Evolutionary conservation across 371 early-diverging fungal species (phyloP).

Genomic region (Lichtheimia ornata): DNA sequence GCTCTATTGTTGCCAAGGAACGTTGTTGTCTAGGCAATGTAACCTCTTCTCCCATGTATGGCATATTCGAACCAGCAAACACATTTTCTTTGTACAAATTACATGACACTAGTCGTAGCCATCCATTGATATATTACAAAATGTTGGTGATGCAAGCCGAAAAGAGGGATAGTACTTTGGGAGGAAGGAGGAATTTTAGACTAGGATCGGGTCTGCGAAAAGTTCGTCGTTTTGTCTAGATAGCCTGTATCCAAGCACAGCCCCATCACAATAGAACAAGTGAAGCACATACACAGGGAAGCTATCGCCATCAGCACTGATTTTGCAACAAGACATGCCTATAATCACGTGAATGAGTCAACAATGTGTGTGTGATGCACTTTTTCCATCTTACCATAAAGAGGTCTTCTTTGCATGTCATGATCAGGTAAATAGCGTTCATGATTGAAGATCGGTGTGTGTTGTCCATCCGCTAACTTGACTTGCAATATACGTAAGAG

Average conservation of each 20-base stretch:
- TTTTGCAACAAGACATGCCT: background rate
- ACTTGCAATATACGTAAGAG: slow-evolving; percentile 39
- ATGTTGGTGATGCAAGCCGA: too few species aligned
- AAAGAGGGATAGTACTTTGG: too few species aligned
- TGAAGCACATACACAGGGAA: background rate
- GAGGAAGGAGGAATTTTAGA: too few species aligned
- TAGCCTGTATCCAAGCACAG: background rate
- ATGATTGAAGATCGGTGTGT: slow-evolving; percentile 39
- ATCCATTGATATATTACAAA: too few species aligned
- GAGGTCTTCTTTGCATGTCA: slow-evolving; percentile 31
- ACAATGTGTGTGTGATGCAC: too few species aligned
- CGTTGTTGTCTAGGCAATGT: too few species aligned
- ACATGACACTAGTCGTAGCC: too few species aligned
- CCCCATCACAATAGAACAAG: background rate
- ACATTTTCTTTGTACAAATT: too few species aligned
- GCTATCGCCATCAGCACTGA: background rate
- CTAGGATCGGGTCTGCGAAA: background rate
- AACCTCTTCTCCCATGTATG: too few species aligned
- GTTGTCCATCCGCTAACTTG: slow-evolving; percentile 28
- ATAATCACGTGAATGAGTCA: background rate
- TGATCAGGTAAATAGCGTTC: slow-evolving; percentile 38
- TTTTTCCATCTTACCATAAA: slow-evolving; percentile 34
- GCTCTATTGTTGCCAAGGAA: too few species aligned
- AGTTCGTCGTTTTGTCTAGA: background rate
- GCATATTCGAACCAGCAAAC: too few species aligned